Evolutionary conservation across 1,139 yeast species (phyloP).

Genomic region (Maudiozyma humilis): DNA sequence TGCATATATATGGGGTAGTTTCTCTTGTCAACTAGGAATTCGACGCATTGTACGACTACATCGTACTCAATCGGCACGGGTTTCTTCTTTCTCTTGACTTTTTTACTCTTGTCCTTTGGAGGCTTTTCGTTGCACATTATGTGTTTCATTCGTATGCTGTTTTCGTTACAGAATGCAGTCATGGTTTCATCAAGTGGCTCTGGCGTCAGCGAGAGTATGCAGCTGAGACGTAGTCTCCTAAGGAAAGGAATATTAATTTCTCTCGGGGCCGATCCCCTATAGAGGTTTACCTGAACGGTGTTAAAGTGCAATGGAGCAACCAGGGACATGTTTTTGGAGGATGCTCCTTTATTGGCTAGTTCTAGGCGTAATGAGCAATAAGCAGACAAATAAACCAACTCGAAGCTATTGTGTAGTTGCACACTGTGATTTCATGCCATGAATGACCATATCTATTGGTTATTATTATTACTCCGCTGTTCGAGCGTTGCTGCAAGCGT

Average conservation of each 20-base stretch:
- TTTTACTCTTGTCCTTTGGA: conserved; percentile 29
- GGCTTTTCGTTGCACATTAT: conserved; percentile 42
- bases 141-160: conserved; percentile 51
- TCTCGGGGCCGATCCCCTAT: conserved; percentile 83
- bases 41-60: conserved; percentile 51
- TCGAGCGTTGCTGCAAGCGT: no score
- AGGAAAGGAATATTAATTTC: conserved; percentile 66
- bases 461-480: no score
- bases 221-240: conserved; percentile 54
- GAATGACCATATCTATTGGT: no score
- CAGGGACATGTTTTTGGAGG: conserved; percentile 8
- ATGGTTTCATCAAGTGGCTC: conserved; percentile 42
- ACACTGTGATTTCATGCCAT: no score
- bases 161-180: conserved; percentile 33
- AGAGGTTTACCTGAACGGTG: conserved; percentile 58
- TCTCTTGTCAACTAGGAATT: conserved; percentile 49
- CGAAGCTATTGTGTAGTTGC: no score
- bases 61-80: conserved; percentile 70
- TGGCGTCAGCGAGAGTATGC: conserved; percentile 76
- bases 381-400: background rate
- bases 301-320: conserved; percentile 80
- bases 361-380: background rate
- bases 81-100: conserved; percentile 67
- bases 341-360: no score
- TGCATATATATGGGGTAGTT: conserved; percentile 72